A percentile compares a stretch with the other conserved stretches of the same genome.
Evolutionary conservation across 768 basidiomycete genomes (phyloP).

Genomic region (Boletus rubescentipes): DNA sequence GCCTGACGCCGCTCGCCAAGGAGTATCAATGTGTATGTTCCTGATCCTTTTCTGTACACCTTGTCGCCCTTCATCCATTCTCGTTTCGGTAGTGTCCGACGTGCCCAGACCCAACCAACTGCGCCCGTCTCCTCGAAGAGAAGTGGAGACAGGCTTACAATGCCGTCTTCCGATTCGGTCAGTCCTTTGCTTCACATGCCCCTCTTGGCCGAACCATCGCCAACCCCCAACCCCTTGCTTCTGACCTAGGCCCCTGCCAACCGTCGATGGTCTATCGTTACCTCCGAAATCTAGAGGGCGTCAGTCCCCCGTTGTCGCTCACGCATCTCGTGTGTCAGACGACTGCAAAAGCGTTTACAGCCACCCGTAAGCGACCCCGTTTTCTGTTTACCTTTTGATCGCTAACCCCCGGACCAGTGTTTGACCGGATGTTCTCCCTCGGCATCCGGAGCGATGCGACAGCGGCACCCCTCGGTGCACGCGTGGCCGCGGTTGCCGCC

Average conservation of each 20-base stretch:
- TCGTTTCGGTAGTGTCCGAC: conserved; percentile 59
- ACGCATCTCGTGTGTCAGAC: conserved; percentile 88
- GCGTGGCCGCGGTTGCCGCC: conserved; percentile 64
- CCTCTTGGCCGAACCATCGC: too few relatives aligned
- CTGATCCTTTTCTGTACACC: not conserved
- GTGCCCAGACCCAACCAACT: conserved; percentile 76
- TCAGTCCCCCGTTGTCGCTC: conserved; percentile 83
- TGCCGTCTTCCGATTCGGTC: conserved; percentile 84
- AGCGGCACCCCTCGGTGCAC: conserved; percentile 52
- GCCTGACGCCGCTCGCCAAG: conserved; percentile 82
- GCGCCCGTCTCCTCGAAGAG: conserved; percentile 85
- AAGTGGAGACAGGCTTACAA: conserved; percentile 92
- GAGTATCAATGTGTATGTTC: conserved; percentile 90
- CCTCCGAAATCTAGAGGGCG: conserved; percentile 84
- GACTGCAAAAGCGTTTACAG: conserved; percentile 85
- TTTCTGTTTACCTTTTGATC: not conserved
- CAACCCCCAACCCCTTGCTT: not conserved
- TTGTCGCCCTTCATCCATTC: not conserved
- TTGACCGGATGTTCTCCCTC: conserved; percentile 87
- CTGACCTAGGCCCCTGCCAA: conserved; percentile 66
- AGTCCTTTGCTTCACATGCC: too few relatives aligned
- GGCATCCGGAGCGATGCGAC: conserved; percentile 76
- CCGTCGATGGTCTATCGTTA: conserved; percentile 93
- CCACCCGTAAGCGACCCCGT: conserved; percentile 57
- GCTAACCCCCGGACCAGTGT: conserved; percentile 50